Base-by-base conservation (phyloP, 257 asterid genomes). In the Petunia axillaris region DNA sequence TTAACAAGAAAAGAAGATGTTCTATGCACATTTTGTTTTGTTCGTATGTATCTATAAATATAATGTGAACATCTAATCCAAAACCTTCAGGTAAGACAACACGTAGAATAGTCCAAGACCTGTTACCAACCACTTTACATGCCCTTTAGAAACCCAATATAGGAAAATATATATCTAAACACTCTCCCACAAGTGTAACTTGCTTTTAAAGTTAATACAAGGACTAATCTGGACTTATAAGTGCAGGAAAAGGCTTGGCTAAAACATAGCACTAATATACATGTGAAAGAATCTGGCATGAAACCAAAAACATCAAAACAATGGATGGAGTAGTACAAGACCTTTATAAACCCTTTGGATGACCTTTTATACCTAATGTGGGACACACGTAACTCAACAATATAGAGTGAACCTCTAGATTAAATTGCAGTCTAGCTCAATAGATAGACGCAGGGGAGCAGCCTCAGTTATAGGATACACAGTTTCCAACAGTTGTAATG, bases 311-410 rank as follows among this genome's bases (percentile, higher is more conserved):
- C 11, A 70, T 46, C 25, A 46, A 46, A 6, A 50, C 43, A 70
- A 70, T 46, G 77, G 6, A 10, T 70, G 4, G 11, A 70, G 59
- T 4, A 70, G 77, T 10, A 67, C 7, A 67, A 43, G 36, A n/a
- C 75, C 75, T 25, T 15, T 70, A 70, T 46, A 70, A 9, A 70
- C 59, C n/a, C 35, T 70, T 48, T 25, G 77, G 41, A 46, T 46
- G 59, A 46, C 41, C 43, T 46, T 70, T 70, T 25, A 25, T 48
- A 70, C 0, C 41, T 25, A 25, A 44, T 25, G 41, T 46, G 77
- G 59, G 11, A 46, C 43, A 48, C 8, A 48, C 5, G 10, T 46
- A 7, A 46, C 77, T 46, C 43, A 25, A 70, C 8, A 70, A 4
- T 46, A 14, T 48, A 25, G 48, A 70, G 14, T 46, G 77, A 35